These are phyloP conservation scores for Leptosphaerulina australis DNA, from an alignment of 2,329 filamentous ascomycete species.

Conservation along the genomic window DNA sequence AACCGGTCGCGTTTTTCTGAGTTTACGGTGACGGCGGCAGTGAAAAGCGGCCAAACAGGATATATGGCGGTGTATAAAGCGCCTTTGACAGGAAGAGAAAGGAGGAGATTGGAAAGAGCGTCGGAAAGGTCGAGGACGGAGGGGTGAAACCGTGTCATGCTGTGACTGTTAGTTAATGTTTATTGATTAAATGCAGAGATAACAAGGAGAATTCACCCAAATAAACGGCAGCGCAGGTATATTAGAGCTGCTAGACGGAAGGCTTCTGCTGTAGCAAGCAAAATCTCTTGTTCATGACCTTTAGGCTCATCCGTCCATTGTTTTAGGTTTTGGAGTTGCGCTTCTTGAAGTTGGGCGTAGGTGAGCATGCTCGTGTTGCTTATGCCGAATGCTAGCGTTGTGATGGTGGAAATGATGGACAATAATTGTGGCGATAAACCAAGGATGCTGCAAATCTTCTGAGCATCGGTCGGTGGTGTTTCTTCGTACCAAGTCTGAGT, in stretches of 20 bases:
- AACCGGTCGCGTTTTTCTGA: constrained; percentile 40
- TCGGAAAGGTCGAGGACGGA: constrained; percentile 39
- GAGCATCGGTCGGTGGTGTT: constrained; percentile 28
- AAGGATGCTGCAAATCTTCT: constrained; percentile 32
- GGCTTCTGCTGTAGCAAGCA: constrained; percentile 39
- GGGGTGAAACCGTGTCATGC: constrained; percentile 40
- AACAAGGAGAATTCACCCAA: constrained; percentile 27
- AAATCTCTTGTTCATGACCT: constrained; percentile 32
- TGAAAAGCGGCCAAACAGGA: constrained; percentile 42
- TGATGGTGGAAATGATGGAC: constrained; percentile 39
- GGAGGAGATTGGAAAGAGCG: constrained; percentile 29
- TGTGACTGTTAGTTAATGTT: constrained; percentile 15
- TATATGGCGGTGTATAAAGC: constrained; percentile 43
- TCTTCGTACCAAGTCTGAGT: constrained; percentile 34
- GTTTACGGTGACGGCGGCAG: constrained; percentile 42
- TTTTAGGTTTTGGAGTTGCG: constrained; percentile 33
- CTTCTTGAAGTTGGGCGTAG: constrained; percentile 36
- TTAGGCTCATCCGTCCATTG: constrained; percentile 38
- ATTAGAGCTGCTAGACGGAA: constrained; percentile 43
- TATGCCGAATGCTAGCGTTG: constrained; percentile 27
- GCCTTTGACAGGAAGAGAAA: constrained; percentile 41
- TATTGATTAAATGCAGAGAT: not conserved
- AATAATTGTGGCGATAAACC: constrained; percentile 41
- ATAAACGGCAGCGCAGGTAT: constrained; percentile 41
- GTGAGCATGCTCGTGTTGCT: constrained; percentile 25